Evolutionary conservation across 1,284 basidiomycete species (phyloP), one percentile per base, ranked within the genome.

Genomic region (Melampsora medusae): DNA sequence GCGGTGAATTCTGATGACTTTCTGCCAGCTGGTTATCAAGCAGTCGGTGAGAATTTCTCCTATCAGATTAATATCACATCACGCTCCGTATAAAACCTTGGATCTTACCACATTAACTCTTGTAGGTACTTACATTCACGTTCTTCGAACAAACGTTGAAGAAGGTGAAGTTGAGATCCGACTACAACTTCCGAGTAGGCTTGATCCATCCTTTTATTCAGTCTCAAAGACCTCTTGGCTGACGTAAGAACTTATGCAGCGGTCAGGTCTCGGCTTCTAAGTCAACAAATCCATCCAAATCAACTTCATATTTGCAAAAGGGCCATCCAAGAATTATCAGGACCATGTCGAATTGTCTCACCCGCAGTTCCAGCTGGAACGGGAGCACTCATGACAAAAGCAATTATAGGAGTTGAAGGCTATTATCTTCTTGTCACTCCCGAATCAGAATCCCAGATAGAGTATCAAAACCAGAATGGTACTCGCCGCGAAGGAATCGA

Each of bases 401-500:
- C 61, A 12, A 31, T 28, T 12, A 28, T 35, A 31, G 61, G 61
- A 31, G 17, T 62, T 31, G 61, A 62, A 31, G 61, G 61, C 28
- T 19, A 62, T 31, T 62, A 62, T 62, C 25, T 62, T 62, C 61
- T 62, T 28, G 33, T 62, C 19, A 28, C 61, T 9, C 61, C 61
- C 7, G 28, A 62, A 62, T 17, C 25, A 17, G 4, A 35, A 31
- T 22, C 19, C 25, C n/a, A 6, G 6, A 2, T 17, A 35, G 19
- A 14, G 33, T 35, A 28, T 62, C 61, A 62, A 35, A 28, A 22
- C 9, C 19, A 22, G 25, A 62, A 7, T 19, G 33, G 28, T 7
- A 22, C 53, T 56, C 53, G 22, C 6, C 53, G 17, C 7, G n/a
- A 56, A 56, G 53, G 53, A 56, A n/a, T 56, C 25, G 61, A 31